These are phyloP conservation scores for Polyporus arcularius DNA, from an alignment of 768 basidiomycete species.

Conservation along the genomic window DNA sequence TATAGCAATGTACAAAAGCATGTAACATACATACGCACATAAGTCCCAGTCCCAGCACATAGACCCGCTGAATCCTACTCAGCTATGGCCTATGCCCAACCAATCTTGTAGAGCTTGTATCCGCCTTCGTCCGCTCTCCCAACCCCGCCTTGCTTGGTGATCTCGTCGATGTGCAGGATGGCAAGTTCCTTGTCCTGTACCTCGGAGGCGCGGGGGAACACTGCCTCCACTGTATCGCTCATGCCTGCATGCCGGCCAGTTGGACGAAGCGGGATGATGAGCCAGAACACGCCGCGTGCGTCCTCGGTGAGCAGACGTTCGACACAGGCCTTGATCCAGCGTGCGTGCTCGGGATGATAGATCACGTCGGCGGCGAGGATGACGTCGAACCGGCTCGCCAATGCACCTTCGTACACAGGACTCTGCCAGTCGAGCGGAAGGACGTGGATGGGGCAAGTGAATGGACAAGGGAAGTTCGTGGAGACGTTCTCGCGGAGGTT, in stretches of 20 bases:
- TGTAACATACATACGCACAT: slow-evolving; percentile 12
- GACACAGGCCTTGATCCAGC: slow-evolving; percentile 68
- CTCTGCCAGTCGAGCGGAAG: slow-evolving; percentile 65
- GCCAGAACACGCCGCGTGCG: slow-evolving; percentile 59
- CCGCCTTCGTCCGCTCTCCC: slow-evolving; percentile 71
- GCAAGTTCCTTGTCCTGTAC: slow-evolving; percentile 32
- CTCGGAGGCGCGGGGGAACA: slow-evolving; percentile 42
- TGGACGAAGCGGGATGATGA: slow-evolving; percentile 70
- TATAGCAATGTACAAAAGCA: slow-evolving; percentile 15
- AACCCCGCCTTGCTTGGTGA: slow-evolving; percentile 53
- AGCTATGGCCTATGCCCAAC: slow-evolving; percentile 45
- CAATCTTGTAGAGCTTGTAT: slow-evolving; percentile 71
- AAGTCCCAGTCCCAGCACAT: not conserved
- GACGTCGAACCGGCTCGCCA: slow-evolving; percentile 56
- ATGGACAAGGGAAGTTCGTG: slow-evolving; percentile 44
- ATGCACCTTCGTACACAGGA: slow-evolving; percentile 38
- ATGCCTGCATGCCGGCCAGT: slow-evolving; percentile 65
- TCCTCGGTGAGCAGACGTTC: slow-evolving; percentile 43
- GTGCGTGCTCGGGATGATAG: slow-evolving; percentile 69
- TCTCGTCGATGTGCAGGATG: slow-evolving; percentile 48
- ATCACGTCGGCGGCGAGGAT: slow-evolving; percentile 81
- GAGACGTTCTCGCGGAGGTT: slow-evolving; percentile 65
- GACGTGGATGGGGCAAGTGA: slow-evolving; percentile 40
- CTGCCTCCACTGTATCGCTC: slow-evolving; percentile 53
- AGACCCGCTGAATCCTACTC: not conserved